These are phyloP conservation scores for Gastrodia elata DNA, from an alignment of 106 monocot species.

Conservation along the genomic window DNA sequence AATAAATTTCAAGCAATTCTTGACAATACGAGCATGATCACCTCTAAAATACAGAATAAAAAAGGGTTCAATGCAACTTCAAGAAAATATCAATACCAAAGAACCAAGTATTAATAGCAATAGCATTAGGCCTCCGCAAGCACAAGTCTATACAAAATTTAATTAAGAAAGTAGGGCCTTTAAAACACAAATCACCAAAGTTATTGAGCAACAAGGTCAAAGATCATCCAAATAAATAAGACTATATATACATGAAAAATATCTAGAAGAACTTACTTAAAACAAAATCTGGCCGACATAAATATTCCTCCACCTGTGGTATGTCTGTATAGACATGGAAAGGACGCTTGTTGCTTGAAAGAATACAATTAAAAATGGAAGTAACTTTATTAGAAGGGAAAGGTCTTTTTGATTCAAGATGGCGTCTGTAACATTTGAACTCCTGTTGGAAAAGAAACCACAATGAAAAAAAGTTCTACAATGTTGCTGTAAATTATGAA, in stretches of 20 bases:
- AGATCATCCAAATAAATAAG: background rate
- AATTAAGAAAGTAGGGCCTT: background rate
- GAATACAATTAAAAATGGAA: slow-evolving; percentile 32
- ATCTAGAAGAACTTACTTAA: slow-evolving; percentile 49
- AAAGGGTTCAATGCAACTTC: background rate
- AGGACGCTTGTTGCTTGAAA: slow-evolving; percentile 35
- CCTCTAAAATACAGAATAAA: background rate
- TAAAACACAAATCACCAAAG: background rate
- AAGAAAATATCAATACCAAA: background rate
- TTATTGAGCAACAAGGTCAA: too few relatives aligned
- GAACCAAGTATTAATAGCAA: slow-evolving; percentile 1
- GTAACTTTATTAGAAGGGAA: slow-evolving; percentile 3
- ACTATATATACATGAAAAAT: background rate
- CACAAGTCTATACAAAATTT: background rate
- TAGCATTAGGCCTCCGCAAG: background rate
- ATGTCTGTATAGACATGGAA: slow-evolving; percentile 80
- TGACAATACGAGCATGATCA: background rate
- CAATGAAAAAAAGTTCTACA: background rate
- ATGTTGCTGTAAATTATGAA: background rate
- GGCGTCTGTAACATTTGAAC: slow-evolving; percentile 41
- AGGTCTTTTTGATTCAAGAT: slow-evolving; percentile 29
- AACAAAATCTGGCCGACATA: slow-evolving; percentile 71
- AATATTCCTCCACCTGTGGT: slow-evolving; percentile 81
- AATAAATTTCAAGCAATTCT: background rate
- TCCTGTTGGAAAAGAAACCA: slow-evolving; percentile 31